phyloP scores from a whole-genome alignment of 2,329 filamentous ascomycete genomes.

The Botrytis paeoniae region DNA sequence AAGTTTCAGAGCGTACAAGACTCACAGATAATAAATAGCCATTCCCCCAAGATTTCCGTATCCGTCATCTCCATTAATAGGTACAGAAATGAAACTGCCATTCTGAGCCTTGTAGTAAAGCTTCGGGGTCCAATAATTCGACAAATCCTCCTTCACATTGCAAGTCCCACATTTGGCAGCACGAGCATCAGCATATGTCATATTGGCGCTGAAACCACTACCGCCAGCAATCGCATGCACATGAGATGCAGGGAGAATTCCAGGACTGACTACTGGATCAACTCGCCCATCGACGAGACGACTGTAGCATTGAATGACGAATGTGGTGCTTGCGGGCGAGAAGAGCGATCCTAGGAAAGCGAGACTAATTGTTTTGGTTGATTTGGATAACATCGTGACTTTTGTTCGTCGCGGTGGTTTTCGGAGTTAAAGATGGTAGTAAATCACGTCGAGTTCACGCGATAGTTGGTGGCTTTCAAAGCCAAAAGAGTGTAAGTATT shows the following conservation, averaged over 20 bases:
- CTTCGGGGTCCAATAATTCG: conserved; percentile 38
- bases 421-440: background rate
- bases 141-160: conserved; percentile 39
- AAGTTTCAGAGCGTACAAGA: background rate
- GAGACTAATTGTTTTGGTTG: background rate
- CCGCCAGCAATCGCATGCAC: conserved; percentile 27
- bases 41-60: conserved; percentile 27
- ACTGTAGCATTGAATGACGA: conserved; percentile 22
- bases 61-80: conserved; percentile 39
- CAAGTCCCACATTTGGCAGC: conserved; percentile 37
- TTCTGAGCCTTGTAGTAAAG: conserved; percentile 36
- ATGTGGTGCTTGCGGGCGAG: conserved; percentile 7
- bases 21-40: conserved; percentile 41
- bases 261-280: conserved; percentile 26
- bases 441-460: background rate
- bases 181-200: conserved; percentile 36
- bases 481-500: background rate
- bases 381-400: background rate
- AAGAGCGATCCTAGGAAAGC: background rate
- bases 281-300: conserved; percentile 26
- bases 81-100: conserved; percentile 36
- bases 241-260: conserved; percentile 23
- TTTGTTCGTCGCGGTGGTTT: background rate
- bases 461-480: background rate
- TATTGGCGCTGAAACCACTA: conserved; percentile 42